Evolutionary conservation across 1,139 yeast species (phyloP).

Genomic region (Hemisphaericaspora xylofermentans): DNA sequence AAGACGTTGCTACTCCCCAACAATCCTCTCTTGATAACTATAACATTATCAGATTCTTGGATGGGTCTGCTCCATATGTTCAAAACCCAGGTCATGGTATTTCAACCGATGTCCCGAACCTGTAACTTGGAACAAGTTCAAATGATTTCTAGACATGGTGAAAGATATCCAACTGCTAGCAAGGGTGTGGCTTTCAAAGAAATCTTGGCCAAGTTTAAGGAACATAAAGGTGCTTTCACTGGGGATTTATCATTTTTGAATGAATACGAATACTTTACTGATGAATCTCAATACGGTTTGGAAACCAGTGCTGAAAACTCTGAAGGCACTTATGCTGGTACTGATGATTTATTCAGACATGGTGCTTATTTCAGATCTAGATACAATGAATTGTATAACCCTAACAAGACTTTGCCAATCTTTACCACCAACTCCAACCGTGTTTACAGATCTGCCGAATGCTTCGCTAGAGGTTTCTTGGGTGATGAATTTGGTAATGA

Average conservation of each 20-base stretch:
- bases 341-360: conserved; percentile 26
- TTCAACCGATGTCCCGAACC: conserved; percentile 42
- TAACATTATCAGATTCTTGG: conserved; percentile 39
- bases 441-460: conserved; percentile 23
- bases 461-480: conserved; percentile 29
- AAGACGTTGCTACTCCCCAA: conserved; percentile 32
- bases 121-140: conserved; percentile 61
- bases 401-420: conserved; percentile 21
- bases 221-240: conserved; percentile 19
- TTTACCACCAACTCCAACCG: conserved; percentile 29
- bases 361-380: conserved; percentile 29
- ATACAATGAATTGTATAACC: conserved; percentile 23
- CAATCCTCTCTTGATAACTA: conserved; percentile 34
- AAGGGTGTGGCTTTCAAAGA: conserved; percentile 20
- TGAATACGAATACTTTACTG: conserved; percentile 27
- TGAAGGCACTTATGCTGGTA: conserved; percentile 23
- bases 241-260: conserved; percentile 28
- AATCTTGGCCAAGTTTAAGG: conserved; percentile 19
- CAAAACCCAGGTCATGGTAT: conserved; percentile 43
- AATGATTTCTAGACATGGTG: conserved; percentile 63
- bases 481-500: conserved; percentile 21
- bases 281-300: conserved; percentile 21
- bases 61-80: conserved; percentile 44
- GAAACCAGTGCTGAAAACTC: conserved; percentile 26
- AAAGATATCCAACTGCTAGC: conserved; percentile 50